These are phyloP conservation scores for Phaseolus coccineus DNA, from an alignment of 331 rosid genomes.

Conservation along the genomic window DNA sequence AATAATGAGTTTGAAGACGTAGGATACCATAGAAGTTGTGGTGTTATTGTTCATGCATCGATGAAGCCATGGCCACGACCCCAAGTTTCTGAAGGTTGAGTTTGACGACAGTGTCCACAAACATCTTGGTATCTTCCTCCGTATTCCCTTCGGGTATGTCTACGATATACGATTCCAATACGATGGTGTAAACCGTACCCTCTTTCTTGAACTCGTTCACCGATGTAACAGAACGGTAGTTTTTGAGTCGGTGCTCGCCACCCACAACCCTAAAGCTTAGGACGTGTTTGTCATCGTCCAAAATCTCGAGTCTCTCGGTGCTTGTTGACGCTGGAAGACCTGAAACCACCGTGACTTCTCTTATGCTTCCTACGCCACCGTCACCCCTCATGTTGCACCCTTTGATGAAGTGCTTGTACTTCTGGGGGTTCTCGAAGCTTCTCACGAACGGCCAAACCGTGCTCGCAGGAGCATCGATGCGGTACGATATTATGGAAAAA, in stretches of 20 bases:
- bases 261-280: slow-evolving; percentile 85
- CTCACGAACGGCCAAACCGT: slow-evolving; percentile 74
- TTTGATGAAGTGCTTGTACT: slow-evolving; percentile 88
- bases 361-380: slow-evolving; percentile 80
- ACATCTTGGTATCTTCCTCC: slow-evolving; percentile 88
- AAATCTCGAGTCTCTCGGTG: slow-evolving; percentile 87
- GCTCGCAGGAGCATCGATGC: slow-evolving; percentile 67
- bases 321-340: slow-evolving; percentile 93
- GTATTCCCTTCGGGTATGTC: slow-evolving; percentile 91
- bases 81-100: slow-evolving; percentile 92
- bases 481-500: slow-evolving; percentile 70
- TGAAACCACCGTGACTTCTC: slow-evolving; percentile 86
- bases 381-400: slow-evolving; percentile 79
- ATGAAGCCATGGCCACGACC: slow-evolving; percentile 56
- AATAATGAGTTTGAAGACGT: neutral
- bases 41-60: slow-evolving; percentile 45
- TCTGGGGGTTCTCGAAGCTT: slow-evolving; percentile 79
- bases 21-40: neutral
- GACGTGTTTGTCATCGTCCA: slow-evolving; percentile 82
- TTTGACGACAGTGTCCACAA: slow-evolving; percentile 83
- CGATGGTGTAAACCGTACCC: slow-evolving; percentile 65
- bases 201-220: slow-evolving; percentile 67
- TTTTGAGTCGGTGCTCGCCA: slow-evolving; percentile 82
- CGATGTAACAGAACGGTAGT: slow-evolving; percentile 85
- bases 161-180: slow-evolving; percentile 84